Evolutionary conservation across 495 filamentous ascomycete genomes (phyloP), one percentile per base, ranked within the genome.

Genomic region (Cairneyella variabilis): DNA sequence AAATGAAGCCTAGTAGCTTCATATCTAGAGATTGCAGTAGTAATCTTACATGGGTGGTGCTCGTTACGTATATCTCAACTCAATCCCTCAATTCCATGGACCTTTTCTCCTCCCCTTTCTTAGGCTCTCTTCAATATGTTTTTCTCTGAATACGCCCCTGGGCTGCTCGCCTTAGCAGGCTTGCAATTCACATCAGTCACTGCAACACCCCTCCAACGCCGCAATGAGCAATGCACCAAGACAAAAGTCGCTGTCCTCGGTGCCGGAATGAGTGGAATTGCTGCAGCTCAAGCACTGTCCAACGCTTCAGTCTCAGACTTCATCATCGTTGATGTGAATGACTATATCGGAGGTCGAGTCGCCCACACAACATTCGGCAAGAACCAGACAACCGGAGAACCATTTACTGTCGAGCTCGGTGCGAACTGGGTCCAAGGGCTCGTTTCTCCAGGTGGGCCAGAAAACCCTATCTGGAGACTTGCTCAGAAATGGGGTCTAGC

Each of bases 361-460:
- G 62, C 58, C 21, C 69, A 79, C 49, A 77, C 77, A 0, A 72
- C 66, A 0, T 88, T 91, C 62, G 86, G 87, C 6, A 62, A 66
- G 16, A 65, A 71, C 22, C 52, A 66, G 3, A 8, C 25, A 0
- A 64, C 71, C 42, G 78, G 79, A 0, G 71, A 76, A 0, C 77
- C 80, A 3, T 86, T 83, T 65, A 72, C 66, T 1, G 68, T 88
- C n/a, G 84, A 88, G 62, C 67, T 83, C 14, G 84, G 84, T 9
- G 84, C 83, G 8, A 88, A 88, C 54, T 88, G 84, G 84, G 80
- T 90, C 1, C 85, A 91, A 71, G 86, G 86, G 0, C 67, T 86
- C 5, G 84, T 78, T 1, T 75, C 70, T 3, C 56, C 65, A 21
- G 72, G 69, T 27, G 81, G 80, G 1, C 76, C 78, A 4, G 75